phyloP scores from a whole-genome alignment of 2,329 filamentous ascomycete species.

The Zasmidium angulare region DNA sequence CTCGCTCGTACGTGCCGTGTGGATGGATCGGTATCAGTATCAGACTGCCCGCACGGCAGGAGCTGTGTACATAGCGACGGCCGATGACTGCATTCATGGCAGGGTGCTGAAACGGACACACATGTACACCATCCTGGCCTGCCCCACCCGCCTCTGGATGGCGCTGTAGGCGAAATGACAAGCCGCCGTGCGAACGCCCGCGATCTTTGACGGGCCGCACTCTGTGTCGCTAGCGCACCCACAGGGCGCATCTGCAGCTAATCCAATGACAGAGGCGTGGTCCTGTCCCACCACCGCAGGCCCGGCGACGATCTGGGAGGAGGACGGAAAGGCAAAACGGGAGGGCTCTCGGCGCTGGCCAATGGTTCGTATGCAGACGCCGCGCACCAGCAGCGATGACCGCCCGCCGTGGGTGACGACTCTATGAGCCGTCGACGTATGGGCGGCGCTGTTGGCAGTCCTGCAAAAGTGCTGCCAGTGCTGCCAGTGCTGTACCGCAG shows the following conservation, averaged over 20 bases:
- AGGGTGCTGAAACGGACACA: slow-evolving; percentile 5
- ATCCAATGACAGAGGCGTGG: slow-evolving; percentile 11
- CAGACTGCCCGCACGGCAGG: background rate
- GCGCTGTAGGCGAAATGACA: slow-evolving; percentile 23
- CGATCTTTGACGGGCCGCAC: slow-evolving; percentile 12
- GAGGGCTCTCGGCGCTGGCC: background rate
- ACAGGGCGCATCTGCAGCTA: slow-evolving; percentile 14
- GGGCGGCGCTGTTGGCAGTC: background rate
- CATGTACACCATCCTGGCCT: background rate
- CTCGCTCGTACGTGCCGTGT: too few relatives aligned
- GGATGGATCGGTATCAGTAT: too few relatives aligned
- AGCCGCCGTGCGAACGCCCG: slow-evolving; percentile 16
- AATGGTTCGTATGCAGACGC: slow-evolving; percentile 5
- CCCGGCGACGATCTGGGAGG: slow-evolving; percentile 11
- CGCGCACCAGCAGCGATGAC: background rate
- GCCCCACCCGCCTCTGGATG: slow-evolving; percentile 4
- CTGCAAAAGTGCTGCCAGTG: background rate
- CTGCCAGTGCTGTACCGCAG: too few relatives aligned
- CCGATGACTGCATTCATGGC: background rate
- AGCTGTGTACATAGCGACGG: background rate
- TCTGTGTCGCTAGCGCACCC: slow-evolving; percentile 10
- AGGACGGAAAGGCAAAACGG: background rate
- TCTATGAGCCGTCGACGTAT: background rate
- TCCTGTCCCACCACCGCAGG: slow-evolving; percentile 1
- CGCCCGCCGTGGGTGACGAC: background rate